phyloP scores from a whole-genome alignment of 2,329 filamentous ascomycete genomes.

The Venturia aucupariae region DNA sequence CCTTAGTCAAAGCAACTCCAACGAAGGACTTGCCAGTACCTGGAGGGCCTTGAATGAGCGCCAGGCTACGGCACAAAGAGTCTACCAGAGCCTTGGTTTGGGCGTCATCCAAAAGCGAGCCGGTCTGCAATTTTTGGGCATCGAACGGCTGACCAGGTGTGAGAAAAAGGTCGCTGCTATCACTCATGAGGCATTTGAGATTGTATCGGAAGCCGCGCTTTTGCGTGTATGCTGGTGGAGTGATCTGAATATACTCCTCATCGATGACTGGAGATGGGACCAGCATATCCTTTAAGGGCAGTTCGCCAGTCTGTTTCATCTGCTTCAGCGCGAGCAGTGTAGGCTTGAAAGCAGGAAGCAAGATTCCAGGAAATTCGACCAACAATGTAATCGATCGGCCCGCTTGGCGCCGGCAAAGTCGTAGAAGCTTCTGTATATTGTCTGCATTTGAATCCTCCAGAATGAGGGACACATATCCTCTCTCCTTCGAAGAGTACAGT shows the following conservation, averaged over 20 bases:
- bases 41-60: slow-evolving; percentile 49
- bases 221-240: slow-evolving; percentile 44
- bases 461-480: not conserved
- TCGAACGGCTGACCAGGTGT: slow-evolving; percentile 24
- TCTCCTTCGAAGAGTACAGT: not conserved
- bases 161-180: slow-evolving; percentile 19
- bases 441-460: slow-evolving; percentile 16
- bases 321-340: slow-evolving; percentile 48
- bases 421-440: slow-evolving; percentile 15
- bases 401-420: slow-evolving; percentile 7
- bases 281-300: slow-evolving; percentile 26
- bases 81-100: slow-evolving; percentile 44
- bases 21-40: slow-evolving; percentile 55
- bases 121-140: slow-evolving; percentile 22
- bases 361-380: slow-evolving; percentile 53
- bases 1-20: slow-evolving; percentile 50
- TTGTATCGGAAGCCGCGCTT: slow-evolving; percentile 42
- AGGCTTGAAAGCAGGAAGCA: slow-evolving; percentile 49
- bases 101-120: slow-evolving; percentile 42
- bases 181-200: slow-evolving; percentile 23
- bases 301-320: slow-evolving; percentile 30
- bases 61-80: slow-evolving; percentile 44
- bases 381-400: slow-evolving; percentile 24
- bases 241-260: slow-evolving; percentile 21
- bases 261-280: slow-evolving; percentile 18